Evolutionary conservation across 441 rosid species (phyloP).

Genomic region (Erysimum cheiri): DNA sequence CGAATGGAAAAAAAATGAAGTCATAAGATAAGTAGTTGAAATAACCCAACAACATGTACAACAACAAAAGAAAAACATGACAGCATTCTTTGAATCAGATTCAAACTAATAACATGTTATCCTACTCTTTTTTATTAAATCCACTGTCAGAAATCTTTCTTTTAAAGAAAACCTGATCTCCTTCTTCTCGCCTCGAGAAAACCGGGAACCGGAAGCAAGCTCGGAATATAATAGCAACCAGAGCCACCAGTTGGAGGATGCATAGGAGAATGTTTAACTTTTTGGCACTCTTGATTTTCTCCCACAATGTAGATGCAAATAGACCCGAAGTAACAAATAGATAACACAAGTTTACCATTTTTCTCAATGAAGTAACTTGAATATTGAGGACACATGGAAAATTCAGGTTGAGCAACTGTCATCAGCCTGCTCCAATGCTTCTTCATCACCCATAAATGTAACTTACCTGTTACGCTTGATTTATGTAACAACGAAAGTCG

Average conservation of each 20-base stretch:
- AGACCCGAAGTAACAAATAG: not conserved
- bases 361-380: not conserved
- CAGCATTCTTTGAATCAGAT: not conserved
- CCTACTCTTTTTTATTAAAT: too few species aligned
- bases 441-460: constrained; percentile 21
- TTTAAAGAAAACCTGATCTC: too few species aligned
- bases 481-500: not conserved
- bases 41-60: not conserved
- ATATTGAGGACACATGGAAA: not conserved
- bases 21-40: not conserved
- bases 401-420: constrained; percentile 1
- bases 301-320: not conserved
- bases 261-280: not conserved
- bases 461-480: not conserved
- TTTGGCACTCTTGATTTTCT: not conserved
- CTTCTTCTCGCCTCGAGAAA: not conserved
- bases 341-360: constrained; percentile 12
- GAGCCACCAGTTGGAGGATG: not conserved
- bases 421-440: not conserved
- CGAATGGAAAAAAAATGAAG: not conserved
- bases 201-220: constrained; percentile 8
- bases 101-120: not conserved
- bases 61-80: not conserved
- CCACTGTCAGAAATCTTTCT: not conserved
- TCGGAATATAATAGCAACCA: constrained; percentile 16